Evolutionary conservation across 1,284 basidiomycete species (phyloP), one percentile per base, ranked within the genome.

Genomic region (Flammula alnicola): DNA sequence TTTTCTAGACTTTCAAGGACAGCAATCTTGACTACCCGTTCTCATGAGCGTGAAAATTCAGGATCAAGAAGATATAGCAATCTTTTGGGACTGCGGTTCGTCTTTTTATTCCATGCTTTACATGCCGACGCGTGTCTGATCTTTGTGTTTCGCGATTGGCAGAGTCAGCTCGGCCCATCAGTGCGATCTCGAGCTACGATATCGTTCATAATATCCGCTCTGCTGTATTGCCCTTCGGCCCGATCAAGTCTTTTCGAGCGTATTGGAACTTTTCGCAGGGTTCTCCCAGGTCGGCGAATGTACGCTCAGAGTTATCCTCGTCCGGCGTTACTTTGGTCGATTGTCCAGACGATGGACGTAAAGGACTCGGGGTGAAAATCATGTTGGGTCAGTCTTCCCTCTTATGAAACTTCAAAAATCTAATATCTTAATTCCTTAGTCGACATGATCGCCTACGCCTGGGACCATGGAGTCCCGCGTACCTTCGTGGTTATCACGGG

Each of bases 401-500:
- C 6, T 44, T 30, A 11, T 14, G 19, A 17, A 29, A 25, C 32
- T 19, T 16, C 14, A 22, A 30, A 38, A 19, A 44, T 40, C 32
- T 49, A 35, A 35, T 12, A 30, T 33, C 20, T 20, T 30, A 19
- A 38, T 20, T 12, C 42, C 11, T 30, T 31, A 73, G 71, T 67
- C 16, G 83, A 85, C 54, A 76, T 84, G 69, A 61, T 85, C 40
- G 63, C 74, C 1, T 77, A 77, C 56, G 78, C 77, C 0, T 73
- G 80, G 58, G 81, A 84, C 61, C 73, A 76, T 47, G 68, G 74
- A 0, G 47, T 65, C 5, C 73, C 75, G 1, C 65, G 71, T 16
- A 80, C 79, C 2, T 69, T 80, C 31, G 61, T 80, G 14, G 58
- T 83, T 16, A 77, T 83, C 30, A 77, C 79, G 3, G 73, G 70